Percentiles rank a stretch among this genome's conserved stretches.
Conservation (phyloP, 192 early-diverging fungal genomes). For the Coemansia sp. region DNA sequence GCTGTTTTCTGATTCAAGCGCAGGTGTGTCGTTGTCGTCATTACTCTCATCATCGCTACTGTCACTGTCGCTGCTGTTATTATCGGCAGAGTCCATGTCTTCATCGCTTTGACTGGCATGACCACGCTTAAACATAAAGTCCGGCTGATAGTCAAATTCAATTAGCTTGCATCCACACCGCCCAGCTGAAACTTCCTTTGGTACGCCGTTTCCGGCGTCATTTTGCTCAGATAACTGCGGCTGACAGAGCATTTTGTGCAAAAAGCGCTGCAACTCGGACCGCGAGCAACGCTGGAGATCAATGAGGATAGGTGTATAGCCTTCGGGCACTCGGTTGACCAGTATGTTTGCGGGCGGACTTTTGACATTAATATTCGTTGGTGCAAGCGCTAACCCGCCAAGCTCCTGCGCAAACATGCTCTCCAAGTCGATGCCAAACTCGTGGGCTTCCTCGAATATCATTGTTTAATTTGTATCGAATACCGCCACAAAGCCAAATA, state of each 20-base stretch:
- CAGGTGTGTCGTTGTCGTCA: constrained; percentile 3
- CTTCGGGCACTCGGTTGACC: constrained; percentile 45
- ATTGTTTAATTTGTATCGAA: constrained; percentile 11
- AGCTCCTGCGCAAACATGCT: constrained; percentile 42
- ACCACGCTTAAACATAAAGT: constrained; percentile 41
- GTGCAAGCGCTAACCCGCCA: constrained; percentile 30
- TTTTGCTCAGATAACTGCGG: neutral
- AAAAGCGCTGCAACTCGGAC: constrained; percentile 29
- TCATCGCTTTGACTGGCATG: constrained; percentile 2
- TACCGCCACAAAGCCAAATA: neutral
- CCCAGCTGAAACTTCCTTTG: constrained; percentile 21
- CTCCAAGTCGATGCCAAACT: constrained; percentile 30
- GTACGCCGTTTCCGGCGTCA: neutral
- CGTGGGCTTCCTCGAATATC: constrained; percentile 28
- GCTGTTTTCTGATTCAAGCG: neutral
- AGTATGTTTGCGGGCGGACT: constrained; percentile 29
- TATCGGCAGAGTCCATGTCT: neutral
- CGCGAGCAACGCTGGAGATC: constrained; percentile 45
- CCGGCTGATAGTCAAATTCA: constrained; percentile 53
- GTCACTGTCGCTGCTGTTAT: neutral
- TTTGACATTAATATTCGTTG: constrained; percentile 21
- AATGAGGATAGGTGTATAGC: constrained; percentile 44
- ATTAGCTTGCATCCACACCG: constrained; percentile 46
- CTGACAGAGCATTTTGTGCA: constrained; percentile 45
- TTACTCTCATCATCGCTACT: neutral